These are phyloP conservation scores for Bonia amplexicaulis DNA, from an alignment of 176 grass and related monocot genomes.

Conservation along the genomic window DNA sequence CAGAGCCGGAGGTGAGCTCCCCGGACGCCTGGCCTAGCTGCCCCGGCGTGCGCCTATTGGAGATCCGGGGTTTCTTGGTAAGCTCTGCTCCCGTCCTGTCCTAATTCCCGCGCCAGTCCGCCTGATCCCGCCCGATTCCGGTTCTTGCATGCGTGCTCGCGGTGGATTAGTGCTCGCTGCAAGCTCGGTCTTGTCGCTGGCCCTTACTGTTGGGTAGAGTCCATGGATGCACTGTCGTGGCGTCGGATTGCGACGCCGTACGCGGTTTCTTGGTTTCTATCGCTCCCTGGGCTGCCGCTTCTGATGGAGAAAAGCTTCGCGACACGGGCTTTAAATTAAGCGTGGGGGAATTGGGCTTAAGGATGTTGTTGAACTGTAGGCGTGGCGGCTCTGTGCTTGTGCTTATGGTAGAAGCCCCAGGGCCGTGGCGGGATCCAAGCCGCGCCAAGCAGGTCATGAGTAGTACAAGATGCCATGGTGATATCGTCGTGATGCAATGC, in stretches of 20 bases:
- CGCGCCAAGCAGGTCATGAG: neutral
- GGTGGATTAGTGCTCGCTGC: neutral
- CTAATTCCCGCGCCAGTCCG: slow-evolving; percentile 1
- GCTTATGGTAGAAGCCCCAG: slow-evolving; percentile 12
- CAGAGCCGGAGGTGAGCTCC: neutral
- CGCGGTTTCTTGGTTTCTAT: neutral
- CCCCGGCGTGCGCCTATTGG: neutral
- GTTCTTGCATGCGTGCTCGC: slow-evolving; percentile 5
- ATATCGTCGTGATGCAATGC: slow-evolving; percentile 21
- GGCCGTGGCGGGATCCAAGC: too few relatives aligned
- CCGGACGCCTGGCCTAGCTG: neutral
- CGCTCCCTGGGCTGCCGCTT: neutral
- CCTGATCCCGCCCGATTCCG: slow-evolving; percentile 29
- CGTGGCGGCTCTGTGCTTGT: neutral
- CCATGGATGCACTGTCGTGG: neutral
- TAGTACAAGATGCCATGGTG: neutral
- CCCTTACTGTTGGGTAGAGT: neutral
- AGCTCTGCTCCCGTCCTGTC: slow-evolving; percentile 7
- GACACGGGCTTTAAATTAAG: neutral
- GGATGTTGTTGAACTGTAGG: neutral
- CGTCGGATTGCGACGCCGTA: neutral
- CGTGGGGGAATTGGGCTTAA: slow-evolving; percentile 9
- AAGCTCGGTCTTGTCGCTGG: neutral
- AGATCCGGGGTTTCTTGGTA: slow-evolving; percentile 28
- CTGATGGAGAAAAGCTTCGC: neutral